These are phyloP conservation scores for Colletotrichum sp. DNA, from an alignment of 2,329 filamentous ascomycete species.

Conservation along the genomic window DNA sequence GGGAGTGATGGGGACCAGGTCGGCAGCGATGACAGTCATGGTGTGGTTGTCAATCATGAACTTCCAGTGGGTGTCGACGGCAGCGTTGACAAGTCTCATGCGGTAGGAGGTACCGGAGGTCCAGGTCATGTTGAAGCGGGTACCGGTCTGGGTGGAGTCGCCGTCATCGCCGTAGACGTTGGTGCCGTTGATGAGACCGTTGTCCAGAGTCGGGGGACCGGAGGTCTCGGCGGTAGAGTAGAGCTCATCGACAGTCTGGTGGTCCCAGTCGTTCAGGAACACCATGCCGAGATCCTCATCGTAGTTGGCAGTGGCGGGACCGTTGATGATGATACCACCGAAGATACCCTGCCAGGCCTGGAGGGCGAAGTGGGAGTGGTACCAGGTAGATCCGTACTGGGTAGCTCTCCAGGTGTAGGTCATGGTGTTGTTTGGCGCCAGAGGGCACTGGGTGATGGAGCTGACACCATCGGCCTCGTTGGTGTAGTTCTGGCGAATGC, in stretches of 20 bases:
- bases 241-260: slow-evolving; percentile 44
- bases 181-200: slow-evolving; percentile 49
- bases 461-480: slow-evolving; percentile 63
- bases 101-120: slow-evolving; percentile 47
- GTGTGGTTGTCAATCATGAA: slow-evolving; percentile 62
- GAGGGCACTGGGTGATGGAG: slow-evolving; percentile 53
- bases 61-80: slow-evolving; percentile 47
- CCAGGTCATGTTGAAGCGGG: slow-evolving; percentile 42
- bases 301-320: slow-evolving; percentile 62
- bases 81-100: slow-evolving; percentile 53
- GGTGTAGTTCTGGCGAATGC: slow-evolving; percentile 58
- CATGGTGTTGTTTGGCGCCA: slow-evolving; percentile 54
- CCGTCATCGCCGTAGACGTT: slow-evolving; percentile 39
- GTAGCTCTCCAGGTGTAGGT: slow-evolving; percentile 64
- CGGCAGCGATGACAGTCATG: slow-evolving; percentile 60
- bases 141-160: slow-evolving; percentile 49
- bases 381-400: slow-evolving; percentile 62
- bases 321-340: slow-evolving; percentile 66
- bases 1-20: slow-evolving; percentile 64
- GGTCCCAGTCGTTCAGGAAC: slow-evolving; percentile 64
- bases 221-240: slow-evolving; percentile 27
- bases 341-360: slow-evolving; percentile 57
- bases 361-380: slow-evolving; percentile 63
- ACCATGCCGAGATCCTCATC: slow-evolving; percentile 68
- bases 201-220: slow-evolving; percentile 44